Evolutionary conservation across 2,329 filamentous ascomycete genomes (phyloP).

Genomic region (Ilyonectria destructans): DNA sequence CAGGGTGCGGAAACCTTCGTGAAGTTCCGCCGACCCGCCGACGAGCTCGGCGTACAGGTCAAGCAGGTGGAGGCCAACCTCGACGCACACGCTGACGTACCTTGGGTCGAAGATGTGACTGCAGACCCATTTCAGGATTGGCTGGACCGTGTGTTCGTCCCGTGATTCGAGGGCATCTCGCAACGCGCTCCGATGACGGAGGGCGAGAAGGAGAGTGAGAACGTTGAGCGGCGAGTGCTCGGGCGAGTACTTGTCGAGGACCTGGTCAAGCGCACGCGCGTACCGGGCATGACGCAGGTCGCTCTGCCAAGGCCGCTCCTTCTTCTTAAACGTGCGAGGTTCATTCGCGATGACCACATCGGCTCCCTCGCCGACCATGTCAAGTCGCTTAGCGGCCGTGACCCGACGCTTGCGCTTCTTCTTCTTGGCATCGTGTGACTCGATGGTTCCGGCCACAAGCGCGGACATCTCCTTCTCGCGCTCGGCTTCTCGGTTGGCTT

Average conservation of each 20-base stretch:
- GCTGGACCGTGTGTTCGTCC: slow-evolving; percentile 86
- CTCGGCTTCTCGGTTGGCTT: slow-evolving; percentile 83
- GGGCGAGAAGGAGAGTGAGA: slow-evolving; percentile 85
- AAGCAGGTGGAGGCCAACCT: slow-evolving; percentile 85
- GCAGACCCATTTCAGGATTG: slow-evolving; percentile 87
- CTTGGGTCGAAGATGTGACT: slow-evolving; percentile 87
- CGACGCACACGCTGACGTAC: slow-evolving; percentile 85
- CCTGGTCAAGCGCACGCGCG: slow-evolving; percentile 83
- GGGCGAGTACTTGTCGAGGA: slow-evolving; percentile 70
- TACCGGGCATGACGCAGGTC: slow-evolving; percentile 87
- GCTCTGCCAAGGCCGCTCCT: slow-evolving; percentile 84
- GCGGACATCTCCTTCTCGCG: slow-evolving; percentile 89
- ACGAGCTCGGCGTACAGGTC: slow-evolving; percentile 91
- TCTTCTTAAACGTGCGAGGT: slow-evolving; percentile 65
- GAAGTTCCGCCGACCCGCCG: slow-evolving; percentile 81
- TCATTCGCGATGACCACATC: slow-evolving; percentile 92
- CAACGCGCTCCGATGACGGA: slow-evolving; percentile 90
- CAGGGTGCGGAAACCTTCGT: slow-evolving; percentile 78
- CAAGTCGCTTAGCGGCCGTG: slow-evolving; percentile 70
- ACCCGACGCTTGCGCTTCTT: slow-evolving; percentile 77
- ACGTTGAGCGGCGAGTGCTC: slow-evolving; percentile 75
- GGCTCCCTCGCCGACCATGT: slow-evolving; percentile 86
- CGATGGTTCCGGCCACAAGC: slow-evolving; percentile 83
- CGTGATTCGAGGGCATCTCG: slow-evolving; percentile 85
- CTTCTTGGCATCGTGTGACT: slow-evolving; percentile 81